A percentile compares a stretch with the other conserved stretches of the same genome.
These are phyloP conservation scores for Microstegium vimineum DNA, from an alignment of 176 grass and related monocot species.

Conservation along the genomic window DNA sequence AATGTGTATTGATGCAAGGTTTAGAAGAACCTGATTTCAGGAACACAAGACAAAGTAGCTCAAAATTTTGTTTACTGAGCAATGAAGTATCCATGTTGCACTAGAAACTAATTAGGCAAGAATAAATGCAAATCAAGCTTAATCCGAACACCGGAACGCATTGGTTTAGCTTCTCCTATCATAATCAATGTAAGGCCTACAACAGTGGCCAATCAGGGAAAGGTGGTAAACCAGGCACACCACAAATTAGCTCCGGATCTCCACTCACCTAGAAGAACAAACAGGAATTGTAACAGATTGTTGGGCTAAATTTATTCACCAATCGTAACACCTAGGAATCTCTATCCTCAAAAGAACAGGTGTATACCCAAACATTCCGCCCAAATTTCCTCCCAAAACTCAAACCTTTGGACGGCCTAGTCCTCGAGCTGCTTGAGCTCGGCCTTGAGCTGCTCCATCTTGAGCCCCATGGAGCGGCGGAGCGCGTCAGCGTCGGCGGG, in stretches of 20 bases:
- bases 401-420: constrained; percentile 15
- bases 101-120: background rate
- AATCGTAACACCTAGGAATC: constrained; percentile 5
- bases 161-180: constrained; percentile 1
- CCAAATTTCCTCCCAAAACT: constrained; percentile 23
- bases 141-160: background rate
- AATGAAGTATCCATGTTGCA: background rate
- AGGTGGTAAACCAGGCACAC: background rate
- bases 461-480: constrained; percentile 91
- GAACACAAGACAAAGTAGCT: background rate
- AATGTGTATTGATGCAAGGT: background rate
- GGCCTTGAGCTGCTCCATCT: constrained; percentile 98
- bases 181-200: background rate
- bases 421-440: constrained; percentile 92
- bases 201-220: background rate
- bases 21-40: background rate
- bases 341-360: background rate
- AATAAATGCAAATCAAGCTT: background rate
- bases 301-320: constrained; percentile 23
- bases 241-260: constrained; percentile 7
- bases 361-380: background rate
- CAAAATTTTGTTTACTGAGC: background rate
- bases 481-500: constrained; percentile 57
- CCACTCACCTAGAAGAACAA: background rate
- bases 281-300: background rate